phyloP scores from a whole-genome alignment of 1,284 basidiomycete genomes.

The Malassezia equina region DNA sequence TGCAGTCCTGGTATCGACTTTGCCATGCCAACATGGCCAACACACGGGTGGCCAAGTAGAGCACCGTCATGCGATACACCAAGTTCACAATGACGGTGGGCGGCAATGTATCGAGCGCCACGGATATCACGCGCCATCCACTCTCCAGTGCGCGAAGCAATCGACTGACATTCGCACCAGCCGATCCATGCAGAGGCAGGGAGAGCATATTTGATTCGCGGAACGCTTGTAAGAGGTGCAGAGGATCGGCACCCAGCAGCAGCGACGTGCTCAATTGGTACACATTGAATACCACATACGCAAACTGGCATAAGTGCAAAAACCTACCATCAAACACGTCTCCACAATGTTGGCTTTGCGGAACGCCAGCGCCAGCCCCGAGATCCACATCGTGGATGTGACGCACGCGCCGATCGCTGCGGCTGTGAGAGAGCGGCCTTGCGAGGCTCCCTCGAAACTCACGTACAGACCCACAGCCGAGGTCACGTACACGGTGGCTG shows the following conservation, averaged over 20 bases:
- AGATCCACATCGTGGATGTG: slow-evolving; percentile 39
- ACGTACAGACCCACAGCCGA: slow-evolving; percentile 36
- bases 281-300: slow-evolving; percentile 46
- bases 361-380: slow-evolving; percentile 44
- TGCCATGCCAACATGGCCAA: slow-evolving; percentile 22
- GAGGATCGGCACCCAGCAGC: slow-evolving; percentile 36
- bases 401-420: slow-evolving; percentile 41
- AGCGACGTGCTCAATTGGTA: slow-evolving; percentile 36
- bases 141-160: slow-evolving; percentile 30
- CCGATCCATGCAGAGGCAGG: slow-evolving; percentile 17
- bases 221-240: slow-evolving; percentile 42
- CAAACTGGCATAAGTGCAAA: slow-evolving; percentile 18
- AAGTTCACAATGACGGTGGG: slow-evolving; percentile 40
- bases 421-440: slow-evolving; percentile 30
- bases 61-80: slow-evolving; percentile 40
- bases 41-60: slow-evolving; percentile 42
- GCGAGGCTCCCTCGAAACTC: slow-evolving; percentile 38
- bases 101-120: slow-evolving; percentile 35
- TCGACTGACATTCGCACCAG: slow-evolving; percentile 8
- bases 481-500: slow-evolving; percentile 42
- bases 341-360: slow-evolving; percentile 45
- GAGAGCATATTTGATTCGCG: slow-evolving; percentile 18
- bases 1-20: not conserved
- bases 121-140: slow-evolving; percentile 29
- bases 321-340: slow-evolving; percentile 34